Conservation (phyloP, 2,329 filamentous ascomycete genomes). For the Pezicula neosporulosa region DNA sequence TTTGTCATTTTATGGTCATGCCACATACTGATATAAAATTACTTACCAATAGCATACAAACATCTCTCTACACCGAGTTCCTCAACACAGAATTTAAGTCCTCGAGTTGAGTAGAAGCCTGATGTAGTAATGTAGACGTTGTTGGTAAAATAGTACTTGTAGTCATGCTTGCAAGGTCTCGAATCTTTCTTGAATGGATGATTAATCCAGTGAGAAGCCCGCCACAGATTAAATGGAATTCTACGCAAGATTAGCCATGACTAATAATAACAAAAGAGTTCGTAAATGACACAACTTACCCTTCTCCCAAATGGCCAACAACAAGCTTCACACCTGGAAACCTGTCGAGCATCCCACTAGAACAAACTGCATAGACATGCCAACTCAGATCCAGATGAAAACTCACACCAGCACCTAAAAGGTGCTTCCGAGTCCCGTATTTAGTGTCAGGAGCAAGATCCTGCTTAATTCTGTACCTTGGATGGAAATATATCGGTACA, state of each 20-base stretch:
- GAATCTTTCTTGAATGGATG: too few relatives aligned
- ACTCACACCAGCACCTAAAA: constrained; percentile 33
- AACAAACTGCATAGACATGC: constrained; percentile 42
- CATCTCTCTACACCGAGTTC: too few relatives aligned
- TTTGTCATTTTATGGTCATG: too few relatives aligned
- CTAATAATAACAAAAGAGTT: not conserved
- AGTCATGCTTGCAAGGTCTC: too few relatives aligned
- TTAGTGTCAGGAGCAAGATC: constrained; percentile 24
- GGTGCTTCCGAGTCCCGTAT: constrained; percentile 29
- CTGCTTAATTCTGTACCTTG: constrained; percentile 24
- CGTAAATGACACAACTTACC: constrained; percentile 20
- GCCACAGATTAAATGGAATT: constrained; percentile 39
- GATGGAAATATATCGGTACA: constrained; percentile 62
- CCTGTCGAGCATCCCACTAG: constrained; percentile 38
- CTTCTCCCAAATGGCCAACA: constrained; percentile 40
- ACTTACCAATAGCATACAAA: too few relatives aligned
- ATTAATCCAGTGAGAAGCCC: constrained; percentile 19
- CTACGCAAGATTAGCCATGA: constrained; percentile 15
- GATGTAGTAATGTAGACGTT: too few relatives aligned
- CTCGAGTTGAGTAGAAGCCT: too few relatives aligned
- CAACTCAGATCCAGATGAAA: constrained; percentile 41
- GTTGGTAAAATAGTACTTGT: too few relatives aligned
- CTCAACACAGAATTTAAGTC: too few relatives aligned
- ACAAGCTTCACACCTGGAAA: constrained; percentile 38
- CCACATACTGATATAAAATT: too few relatives aligned